Base-by-base conservation (phyloP, 768 basidiomycete genomes). In the Tricholoma matsutake region DNA sequence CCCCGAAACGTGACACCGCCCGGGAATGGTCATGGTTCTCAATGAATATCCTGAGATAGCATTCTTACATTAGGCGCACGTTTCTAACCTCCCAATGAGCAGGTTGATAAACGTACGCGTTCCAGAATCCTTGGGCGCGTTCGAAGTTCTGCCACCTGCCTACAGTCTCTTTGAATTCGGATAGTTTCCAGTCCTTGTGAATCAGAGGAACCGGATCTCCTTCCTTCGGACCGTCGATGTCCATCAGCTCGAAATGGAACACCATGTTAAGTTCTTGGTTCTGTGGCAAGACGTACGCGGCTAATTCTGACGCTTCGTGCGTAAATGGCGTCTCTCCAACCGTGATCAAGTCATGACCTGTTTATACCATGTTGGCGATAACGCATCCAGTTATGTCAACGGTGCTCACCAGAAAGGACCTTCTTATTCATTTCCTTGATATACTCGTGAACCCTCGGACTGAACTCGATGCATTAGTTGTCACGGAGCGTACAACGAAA, bases 1-100 rank as follows among this genome's bases (percentile, higher is more conserved):
- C 83, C 18, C 84, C 85, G 65, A 86, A 87, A 41, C 89, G 82
- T 7, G 88, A 85, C 32, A 91, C 83, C 5, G 80, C 78, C 10
- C 91, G 78, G 1, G 83, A 73, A 45, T 85, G 82, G 71, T 91
- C 88, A 69, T 89, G 88, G 69, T 90, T 88, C 72, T 89, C 88
- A 45, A 87, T 81, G 72, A 80, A 88, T 6, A 82, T 71, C n/a
- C 86, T 86, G 56, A 20, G 41, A 57, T 51, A 49, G 47, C 49
- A 32, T 2, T 39, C n/a, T 58, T 49, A 25, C 37, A 18, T n/a
- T 16, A 14, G 14, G 14, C 39, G 14, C 16, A 16, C 16, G 14
- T 3, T 39, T 16, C 14, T 6, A 39, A 39, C 13, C 5, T 39
- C 16, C 5, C 4, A 39, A 39, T 16, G 31, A 32, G 10, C 8